These are phyloP conservation scores for Closterium sp. DNA, from an alignment of 139 green algal genomes.

Conservation along the genomic window DNA sequence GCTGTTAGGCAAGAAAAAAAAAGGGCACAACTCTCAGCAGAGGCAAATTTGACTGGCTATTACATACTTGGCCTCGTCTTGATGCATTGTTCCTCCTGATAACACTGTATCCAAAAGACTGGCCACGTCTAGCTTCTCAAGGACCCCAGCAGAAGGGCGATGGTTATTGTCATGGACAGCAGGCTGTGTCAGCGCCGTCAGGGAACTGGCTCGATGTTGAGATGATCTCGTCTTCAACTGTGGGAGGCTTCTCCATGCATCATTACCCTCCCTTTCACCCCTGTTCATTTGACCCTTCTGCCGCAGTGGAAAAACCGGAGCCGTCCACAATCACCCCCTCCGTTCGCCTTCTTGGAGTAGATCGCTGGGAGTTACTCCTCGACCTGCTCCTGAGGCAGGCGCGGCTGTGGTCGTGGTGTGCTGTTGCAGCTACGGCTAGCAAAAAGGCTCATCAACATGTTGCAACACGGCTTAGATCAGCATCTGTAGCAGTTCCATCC, in stretches of 20 bases:
- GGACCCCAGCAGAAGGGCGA: neutral
- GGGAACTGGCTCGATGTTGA: neutral
- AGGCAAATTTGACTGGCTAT: neutral
- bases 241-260: neutral
- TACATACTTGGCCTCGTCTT: neutral
- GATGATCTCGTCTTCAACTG: neutral
- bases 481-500: neutral
- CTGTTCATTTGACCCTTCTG: neutral
- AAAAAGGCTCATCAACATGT: neutral
- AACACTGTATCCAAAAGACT: neutral
- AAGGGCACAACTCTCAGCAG: neutral
- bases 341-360: neutral
- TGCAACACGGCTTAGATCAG: neutral
- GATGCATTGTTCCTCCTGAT: neutral
- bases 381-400: too few species aligned
- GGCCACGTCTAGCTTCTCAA: neutral
- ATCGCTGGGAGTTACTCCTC: neutral
- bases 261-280: neutral
- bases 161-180: neutral
- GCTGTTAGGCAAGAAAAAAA: neutral
- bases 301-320: neutral
- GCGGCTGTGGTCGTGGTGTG: neutral
- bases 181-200: neutral
- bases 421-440: neutral
- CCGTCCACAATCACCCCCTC: neutral